A percentile compares a stretch with the other conserved stretches of the same genome.
Evolutionary conservation across 345 rosid genomes (phyloP).

Genomic region (Syzygium aqueum): DNA sequence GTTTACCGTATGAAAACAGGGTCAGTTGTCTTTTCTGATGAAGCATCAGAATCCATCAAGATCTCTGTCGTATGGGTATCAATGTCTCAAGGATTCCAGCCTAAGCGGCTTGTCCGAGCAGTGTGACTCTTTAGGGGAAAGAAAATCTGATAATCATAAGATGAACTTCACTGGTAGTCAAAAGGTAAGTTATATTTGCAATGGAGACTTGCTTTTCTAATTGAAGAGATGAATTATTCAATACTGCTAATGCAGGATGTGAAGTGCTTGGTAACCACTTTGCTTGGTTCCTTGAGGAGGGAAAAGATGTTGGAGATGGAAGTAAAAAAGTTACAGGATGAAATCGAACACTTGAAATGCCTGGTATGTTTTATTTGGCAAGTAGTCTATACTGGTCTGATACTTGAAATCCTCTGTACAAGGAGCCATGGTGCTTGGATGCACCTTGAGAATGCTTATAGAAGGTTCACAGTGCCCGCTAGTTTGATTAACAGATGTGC

Average conservation of each 20-base stretch:
- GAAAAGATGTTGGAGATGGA: slow-evolving; percentile 55
- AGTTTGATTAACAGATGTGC: background rate
- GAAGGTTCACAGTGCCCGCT: background rate
- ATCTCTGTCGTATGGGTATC: slow-evolving; percentile 16
- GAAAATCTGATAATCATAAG: slow-evolving; percentile 14
- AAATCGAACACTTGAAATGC: slow-evolving; percentile 45
- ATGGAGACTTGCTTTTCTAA: background rate
- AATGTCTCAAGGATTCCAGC: slow-evolving; percentile 28
- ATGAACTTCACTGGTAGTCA: slow-evolving; percentile 15
- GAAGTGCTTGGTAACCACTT: slow-evolving; percentile 24
- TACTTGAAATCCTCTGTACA: background rate
- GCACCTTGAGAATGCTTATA: background rate
- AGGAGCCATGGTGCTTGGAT: background rate
- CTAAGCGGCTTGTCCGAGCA: slow-evolving; percentile 10
- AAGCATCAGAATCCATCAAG: slow-evolving; percentile 40
- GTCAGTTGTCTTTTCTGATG: slow-evolving; percentile 52
- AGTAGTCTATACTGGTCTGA: background rate
- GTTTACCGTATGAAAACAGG: slow-evolving; percentile 32
- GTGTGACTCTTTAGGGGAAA: slow-evolving; percentile 19
- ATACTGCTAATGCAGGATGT: slow-evolving; percentile 20
- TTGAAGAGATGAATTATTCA: background rate
- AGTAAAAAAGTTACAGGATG: slow-evolving; percentile 41
- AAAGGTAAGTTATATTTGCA: slow-evolving; percentile 24
- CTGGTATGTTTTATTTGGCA: slow-evolving; percentile 38
- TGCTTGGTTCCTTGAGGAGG: slow-evolving; percentile 58